Evolutionary conservation across 768 basidiomycete genomes (phyloP).

Genomic region (Hysterangium stoloniferum): DNA sequence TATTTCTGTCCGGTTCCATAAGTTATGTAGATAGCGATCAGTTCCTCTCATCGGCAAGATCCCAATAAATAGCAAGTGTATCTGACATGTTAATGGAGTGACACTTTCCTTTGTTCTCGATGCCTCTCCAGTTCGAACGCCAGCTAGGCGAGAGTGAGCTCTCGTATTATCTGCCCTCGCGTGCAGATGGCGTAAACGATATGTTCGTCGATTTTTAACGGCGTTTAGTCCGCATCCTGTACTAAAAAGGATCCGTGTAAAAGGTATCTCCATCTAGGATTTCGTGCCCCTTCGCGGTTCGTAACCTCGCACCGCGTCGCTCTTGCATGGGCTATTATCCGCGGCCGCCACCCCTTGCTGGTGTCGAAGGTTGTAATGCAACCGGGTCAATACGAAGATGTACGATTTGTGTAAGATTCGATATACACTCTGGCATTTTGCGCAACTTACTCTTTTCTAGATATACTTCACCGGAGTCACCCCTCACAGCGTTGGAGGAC

Average conservation of each 20-base stretch:
- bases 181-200: slow-evolving; percentile 80
- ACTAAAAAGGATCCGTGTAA: background rate
- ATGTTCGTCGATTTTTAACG: slow-evolving; percentile 43
- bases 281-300: slow-evolving; percentile 38
- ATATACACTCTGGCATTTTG: background rate
- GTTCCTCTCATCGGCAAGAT: no score
- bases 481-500: slow-evolving; percentile 36
- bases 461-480: slow-evolving; percentile 36
- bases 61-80: no score
- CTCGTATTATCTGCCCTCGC: slow-evolving; percentile 72
- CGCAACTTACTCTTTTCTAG: slow-evolving; percentile 23
- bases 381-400: slow-evolving; percentile 44
- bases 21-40: no score
- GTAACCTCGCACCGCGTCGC: slow-evolving; percentile 42
- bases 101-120: no score
- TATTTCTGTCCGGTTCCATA: no score
- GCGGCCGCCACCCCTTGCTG: slow-evolving; percentile 66
- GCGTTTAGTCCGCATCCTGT: background rate
- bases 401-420: slow-evolving; percentile 54
- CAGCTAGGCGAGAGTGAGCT: slow-evolving; percentile 66
- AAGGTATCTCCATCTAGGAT: slow-evolving; percentile 78
- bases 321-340: slow-evolving; percentile 64
- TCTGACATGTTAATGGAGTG: no score
- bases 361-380: slow-evolving; percentile 51
- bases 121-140: slow-evolving; percentile 31